A percentile compares a stretch with the other conserved stretches of the same genome.
Evolutionary conservation across 2,329 filamentous ascomycete genomes (phyloP).

Genomic region (Trichoderma arundinaceum): DNA sequence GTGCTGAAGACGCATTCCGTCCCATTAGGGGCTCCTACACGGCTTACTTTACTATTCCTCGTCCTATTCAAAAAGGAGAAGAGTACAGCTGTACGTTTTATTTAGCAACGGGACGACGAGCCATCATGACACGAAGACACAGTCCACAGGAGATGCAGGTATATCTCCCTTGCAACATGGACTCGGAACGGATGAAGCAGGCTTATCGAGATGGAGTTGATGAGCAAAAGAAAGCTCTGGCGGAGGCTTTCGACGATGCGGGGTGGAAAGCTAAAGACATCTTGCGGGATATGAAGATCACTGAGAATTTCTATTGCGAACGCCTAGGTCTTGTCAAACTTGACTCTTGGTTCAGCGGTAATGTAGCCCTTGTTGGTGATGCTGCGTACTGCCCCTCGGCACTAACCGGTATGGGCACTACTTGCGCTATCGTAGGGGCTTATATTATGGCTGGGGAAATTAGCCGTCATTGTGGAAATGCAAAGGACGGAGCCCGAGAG

Average conservation of each 20-base stretch:
- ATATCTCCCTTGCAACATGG: slow-evolving; percentile 38
- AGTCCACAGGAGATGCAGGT: slow-evolving; percentile 37
- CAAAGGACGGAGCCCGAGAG: neutral
- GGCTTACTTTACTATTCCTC: slow-evolving; percentile 49
- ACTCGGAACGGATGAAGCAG: slow-evolving; percentile 35
- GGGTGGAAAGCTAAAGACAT: slow-evolving; percentile 53
- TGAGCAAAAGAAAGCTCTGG: slow-evolving; percentile 44
- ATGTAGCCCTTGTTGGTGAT: slow-evolving; percentile 57
- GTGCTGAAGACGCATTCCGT: slow-evolving; percentile 19
- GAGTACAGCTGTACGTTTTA: slow-evolving; percentile 39
- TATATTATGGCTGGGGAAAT: slow-evolving; percentile 59
- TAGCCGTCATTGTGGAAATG: slow-evolving; percentile 6
- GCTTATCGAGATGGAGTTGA: slow-evolving; percentile 35
- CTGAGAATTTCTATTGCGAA: slow-evolving; percentile 54
- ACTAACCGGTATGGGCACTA: slow-evolving; percentile 55
- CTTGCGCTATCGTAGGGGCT: slow-evolving; percentile 51
- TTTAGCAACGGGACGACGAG: slow-evolving; percentile 45
- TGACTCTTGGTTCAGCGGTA: slow-evolving; percentile 45
- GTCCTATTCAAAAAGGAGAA: slow-evolving; percentile 24
- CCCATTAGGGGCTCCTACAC: slow-evolving; percentile 37
- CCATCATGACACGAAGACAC: slow-evolving; percentile 42
- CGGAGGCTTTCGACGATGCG: slow-evolving; percentile 47
- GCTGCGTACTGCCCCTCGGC: slow-evolving; percentile 51
- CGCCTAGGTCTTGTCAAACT: slow-evolving; percentile 52
- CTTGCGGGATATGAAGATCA: slow-evolving; percentile 42